A percentile compares a stretch with the other conserved stretches of the same genome.
phyloP scores from a whole-genome alignment of 139 green algal species.

The Desmodesmus armatus region DNA sequence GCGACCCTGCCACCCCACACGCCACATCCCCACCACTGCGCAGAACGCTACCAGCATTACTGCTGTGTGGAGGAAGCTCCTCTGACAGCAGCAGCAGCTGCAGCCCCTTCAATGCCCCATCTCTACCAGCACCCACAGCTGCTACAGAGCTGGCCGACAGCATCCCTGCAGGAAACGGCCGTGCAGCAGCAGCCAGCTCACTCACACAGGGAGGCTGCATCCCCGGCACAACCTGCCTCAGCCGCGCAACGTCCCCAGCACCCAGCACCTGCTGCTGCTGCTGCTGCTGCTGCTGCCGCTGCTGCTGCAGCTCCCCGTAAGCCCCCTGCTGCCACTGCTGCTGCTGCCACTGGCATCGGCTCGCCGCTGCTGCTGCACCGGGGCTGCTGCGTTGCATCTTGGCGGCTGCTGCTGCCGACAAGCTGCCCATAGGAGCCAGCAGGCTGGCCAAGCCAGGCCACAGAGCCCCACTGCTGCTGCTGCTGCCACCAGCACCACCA shows the following conservation, averaged over 20 bases:
- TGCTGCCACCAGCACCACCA: background rate
- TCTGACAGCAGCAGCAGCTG: conserved; percentile 2
- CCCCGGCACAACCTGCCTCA: conserved; percentile 35
- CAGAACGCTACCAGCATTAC: background rate
- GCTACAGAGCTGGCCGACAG: background rate
- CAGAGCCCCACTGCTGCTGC: background rate
- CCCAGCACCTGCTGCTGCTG: background rate
- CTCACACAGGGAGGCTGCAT: conserved; percentile 25
- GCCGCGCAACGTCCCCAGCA: conserved; percentile 5
- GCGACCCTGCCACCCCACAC: background rate
- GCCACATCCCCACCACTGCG: background rate
- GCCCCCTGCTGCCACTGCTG: conserved; percentile 19
- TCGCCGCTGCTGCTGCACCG: conserved; percentile 1
- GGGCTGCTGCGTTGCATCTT: conserved; percentile 1
- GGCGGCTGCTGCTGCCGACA: background rate
- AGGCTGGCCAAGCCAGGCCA: too few relatives aligned
- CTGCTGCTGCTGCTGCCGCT: background rate
- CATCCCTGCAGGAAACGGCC: conserved; percentile 6
- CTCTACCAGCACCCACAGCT: background rate
- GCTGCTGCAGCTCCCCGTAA: conserved; percentile 10
- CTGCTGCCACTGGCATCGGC: conserved; percentile 33
- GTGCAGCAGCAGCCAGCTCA: conserved; percentile 32
- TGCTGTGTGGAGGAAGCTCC: background rate
- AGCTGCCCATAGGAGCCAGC: too few relatives aligned
- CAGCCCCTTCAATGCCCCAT: background rate